Base-by-base conservation (phyloP, 139 green algal species). In the Tetradesmus obliquus region DNA sequence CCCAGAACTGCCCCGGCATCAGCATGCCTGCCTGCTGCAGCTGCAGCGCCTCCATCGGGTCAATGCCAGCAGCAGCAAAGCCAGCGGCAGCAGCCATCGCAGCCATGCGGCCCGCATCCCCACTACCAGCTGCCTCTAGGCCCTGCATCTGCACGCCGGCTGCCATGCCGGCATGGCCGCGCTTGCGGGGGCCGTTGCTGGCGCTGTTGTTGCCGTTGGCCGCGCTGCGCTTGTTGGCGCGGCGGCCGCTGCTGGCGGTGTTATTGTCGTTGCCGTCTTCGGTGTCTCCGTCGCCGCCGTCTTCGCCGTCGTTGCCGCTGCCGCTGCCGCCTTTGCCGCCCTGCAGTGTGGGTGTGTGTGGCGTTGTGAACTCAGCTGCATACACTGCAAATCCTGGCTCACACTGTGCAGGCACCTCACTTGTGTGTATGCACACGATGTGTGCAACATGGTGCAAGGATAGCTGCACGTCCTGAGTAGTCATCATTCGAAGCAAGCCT, bases 231-330 rank as follows among this genome's bases (percentile, higher is more conserved):
- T 90, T 88, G 8, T 55, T 58, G 17, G n/a, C 57, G 51, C 32
- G 76, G 24, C 20, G 15, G 19, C 6, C n/a, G 9, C 54, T 71
- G 24, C 57, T 69, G 15, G 55, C 54, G 45, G 81, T 92, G 5
- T 80, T 88, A n/a, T 71, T 87, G 9, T 84, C 91, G 55, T 20
- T 79, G 60, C 84, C 84, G 57, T 74, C 82, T 5, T 71, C 90
- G 22, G 55, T 86, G 86, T 85, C 62, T 4, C 57, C 79, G 53
- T 91, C 80, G 5, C 60, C 87, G n/a, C 87, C 86, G 9, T 32
- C 76, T 1, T 71, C 74, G 15, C 15, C 84, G 57, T 32, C 32
- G 1, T 32, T 45, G 60, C 60, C 91, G 7, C 12, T 71, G 13
- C n/a, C 79, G 66, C 66, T 76, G 66, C 66, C 66, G n/a, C 66